These are phyloP conservation scores for Artemisia tridentata DNA, from an alignment of 129 eudicot species.

Conservation along the genomic window DNA sequence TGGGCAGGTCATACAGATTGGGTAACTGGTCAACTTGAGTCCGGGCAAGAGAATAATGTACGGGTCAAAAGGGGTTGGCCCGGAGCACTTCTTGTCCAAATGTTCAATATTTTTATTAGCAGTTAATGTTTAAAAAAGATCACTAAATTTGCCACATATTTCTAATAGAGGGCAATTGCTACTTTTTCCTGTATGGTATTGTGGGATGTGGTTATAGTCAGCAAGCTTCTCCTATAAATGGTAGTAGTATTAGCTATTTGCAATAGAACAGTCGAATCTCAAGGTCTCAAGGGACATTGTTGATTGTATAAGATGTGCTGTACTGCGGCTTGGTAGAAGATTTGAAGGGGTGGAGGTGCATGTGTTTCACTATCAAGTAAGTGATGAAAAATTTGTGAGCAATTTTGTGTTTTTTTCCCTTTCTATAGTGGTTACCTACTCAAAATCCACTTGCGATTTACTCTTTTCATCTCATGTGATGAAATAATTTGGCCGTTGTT, in stretches of 20 bases:
- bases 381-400: constrained; percentile 31
- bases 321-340: constrained; percentile 18
- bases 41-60: too few species aligned
- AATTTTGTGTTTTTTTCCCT: constrained; percentile 19
- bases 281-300: constrained; percentile 23
- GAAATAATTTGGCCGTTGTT: constrained; percentile 1
- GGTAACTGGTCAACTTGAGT: too few species aligned
- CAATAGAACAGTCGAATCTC: constrained; percentile 14
- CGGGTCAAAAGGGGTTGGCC: too few species aligned
- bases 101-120: too few species aligned
- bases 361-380: constrained; percentile 43
- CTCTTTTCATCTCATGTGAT: too few species aligned
- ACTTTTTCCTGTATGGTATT: constrained; percentile 13
- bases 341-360: constrained; percentile 34
- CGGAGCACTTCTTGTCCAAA: too few species aligned
- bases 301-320: constrained; percentile 29
- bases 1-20: too few species aligned
- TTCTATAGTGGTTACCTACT: constrained; percentile 17
- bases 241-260: constrained; percentile 28
- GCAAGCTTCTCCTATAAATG: constrained; percentile 13
- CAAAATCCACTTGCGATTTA: not conserved
- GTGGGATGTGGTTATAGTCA: constrained; percentile 26
- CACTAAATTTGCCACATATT: too few species aligned
- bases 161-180: constrained; percentile 5
- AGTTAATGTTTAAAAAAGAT: too few species aligned